These are phyloP conservation scores for Nakataea oryzae DNA, from an alignment of 2,329 filamentous ascomycete genomes.

Conservation along the genomic window DNA sequence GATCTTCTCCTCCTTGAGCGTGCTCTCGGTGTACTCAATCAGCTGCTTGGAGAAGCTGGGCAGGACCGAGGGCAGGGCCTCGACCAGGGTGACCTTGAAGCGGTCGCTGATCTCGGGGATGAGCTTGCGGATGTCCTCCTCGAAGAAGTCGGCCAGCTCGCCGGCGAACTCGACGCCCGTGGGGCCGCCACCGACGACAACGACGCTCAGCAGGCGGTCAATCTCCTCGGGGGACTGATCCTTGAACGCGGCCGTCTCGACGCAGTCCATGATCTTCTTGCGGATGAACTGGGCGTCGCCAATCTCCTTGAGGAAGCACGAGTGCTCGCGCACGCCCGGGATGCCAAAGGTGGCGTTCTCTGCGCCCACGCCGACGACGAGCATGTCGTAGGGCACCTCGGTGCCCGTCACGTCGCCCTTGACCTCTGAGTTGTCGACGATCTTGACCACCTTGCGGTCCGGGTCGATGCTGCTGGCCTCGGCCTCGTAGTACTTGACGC, in stretches of 20 bases:
- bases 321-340: slow-evolving; percentile 86
- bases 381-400: slow-evolving; percentile 94
- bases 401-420: slow-evolving; percentile 74
- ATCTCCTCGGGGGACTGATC: slow-evolving; percentile 81
- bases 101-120: slow-evolving; percentile 89
- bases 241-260: slow-evolving; percentile 98
- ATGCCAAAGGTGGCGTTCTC: slow-evolving; percentile 99
- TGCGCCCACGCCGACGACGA: slow-evolving; percentile 92
- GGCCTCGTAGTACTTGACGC: slow-evolving; percentile 95
- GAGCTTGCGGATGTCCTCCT: slow-evolving; percentile 96
- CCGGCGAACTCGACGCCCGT: slow-evolving; percentile 98
- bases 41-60: slow-evolving; percentile 98
- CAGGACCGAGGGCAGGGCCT: slow-evolving; percentile 91
- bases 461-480: slow-evolving; percentile 94
- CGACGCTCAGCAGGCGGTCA: slow-evolving; percentile 94
- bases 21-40: slow-evolving; percentile 98
- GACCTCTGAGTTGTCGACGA: slow-evolving; percentile 87
- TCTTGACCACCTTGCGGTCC: slow-evolving; percentile 76
- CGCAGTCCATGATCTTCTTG: slow-evolving; percentile 99
- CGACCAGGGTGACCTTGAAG: slow-evolving; percentile 95
- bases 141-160: slow-evolving; percentile 98
- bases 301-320: slow-evolving; percentile 98
- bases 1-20: slow-evolving; percentile 97
- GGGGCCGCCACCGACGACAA: slow-evolving; percentile 85
- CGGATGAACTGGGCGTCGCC: slow-evolving; percentile 91